These are phyloP conservation scores for Aspergillus aculeatus DNA, from an alignment of 2,329 filamentous ascomycete genomes.

Conservation along the genomic window DNA sequence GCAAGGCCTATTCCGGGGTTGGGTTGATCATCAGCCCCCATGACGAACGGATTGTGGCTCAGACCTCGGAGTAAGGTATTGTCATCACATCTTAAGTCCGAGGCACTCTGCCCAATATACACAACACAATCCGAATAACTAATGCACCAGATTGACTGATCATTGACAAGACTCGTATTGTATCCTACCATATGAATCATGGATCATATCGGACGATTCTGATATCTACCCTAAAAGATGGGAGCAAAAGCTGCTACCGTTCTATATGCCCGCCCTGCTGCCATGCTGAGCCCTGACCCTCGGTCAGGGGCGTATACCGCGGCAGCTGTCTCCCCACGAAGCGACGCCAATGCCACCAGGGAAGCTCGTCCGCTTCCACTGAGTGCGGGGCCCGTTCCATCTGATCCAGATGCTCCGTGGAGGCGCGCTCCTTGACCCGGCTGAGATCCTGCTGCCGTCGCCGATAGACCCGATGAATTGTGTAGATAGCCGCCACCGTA, in stretches of 20 bases:
- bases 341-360: slow-evolving; percentile 36
- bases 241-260: neutral
- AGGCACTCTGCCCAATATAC: neutral
- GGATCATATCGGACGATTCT: neutral
- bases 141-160: neutral
- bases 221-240: neutral
- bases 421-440: slow-evolving; percentile 5
- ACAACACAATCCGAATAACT: neutral
- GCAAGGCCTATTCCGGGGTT: neutral
- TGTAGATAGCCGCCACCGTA: slow-evolving; percentile 10
- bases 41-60: neutral
- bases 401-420: slow-evolving; percentile 19
- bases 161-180: neutral
- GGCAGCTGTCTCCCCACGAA: slow-evolving; percentile 22
- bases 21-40: neutral
- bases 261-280: neutral
- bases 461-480: slow-evolving; percentile 15
- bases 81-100: neutral
- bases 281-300: slow-evolving; percentile 11
- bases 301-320: slow-evolving; percentile 29
- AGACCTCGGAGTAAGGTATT: neutral
- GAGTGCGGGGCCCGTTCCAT: slow-evolving; percentile 21
- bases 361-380: slow-evolving; percentile 4
- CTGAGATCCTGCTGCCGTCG: slow-evolving; percentile 4
- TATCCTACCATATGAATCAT: neutral